These are phyloP conservation scores for Sequoiadendron giganteum DNA, from an alignment of 75 land plant genomes.

Conservation along the genomic window DNA sequence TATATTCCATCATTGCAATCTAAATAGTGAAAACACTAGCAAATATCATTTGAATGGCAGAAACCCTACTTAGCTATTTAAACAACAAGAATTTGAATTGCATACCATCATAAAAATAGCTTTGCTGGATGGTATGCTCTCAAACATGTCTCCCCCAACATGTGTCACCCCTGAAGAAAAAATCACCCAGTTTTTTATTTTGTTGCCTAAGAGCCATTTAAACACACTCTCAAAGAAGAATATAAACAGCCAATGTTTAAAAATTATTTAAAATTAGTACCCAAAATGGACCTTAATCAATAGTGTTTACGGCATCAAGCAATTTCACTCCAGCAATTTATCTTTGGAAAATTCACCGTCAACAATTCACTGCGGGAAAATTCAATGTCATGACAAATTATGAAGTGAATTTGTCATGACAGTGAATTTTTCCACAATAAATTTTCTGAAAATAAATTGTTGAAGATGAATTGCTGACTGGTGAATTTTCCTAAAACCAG, in stretches of 20 bases:
- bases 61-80: background rate
- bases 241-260: background rate
- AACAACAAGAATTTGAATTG: no score
- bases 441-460: no score
- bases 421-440: no score
- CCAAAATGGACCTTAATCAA: background rate
- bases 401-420: no score
- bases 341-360: no score
- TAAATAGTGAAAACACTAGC: no score
- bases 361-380: no score
- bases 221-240: background rate
- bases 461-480: no score
- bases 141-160: constrained; percentile 44
- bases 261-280: background rate
- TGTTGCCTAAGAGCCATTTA: background rate
- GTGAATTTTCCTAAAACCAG: no score
- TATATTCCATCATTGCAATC: no score
- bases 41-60: background rate
- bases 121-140: constrained; percentile 25
- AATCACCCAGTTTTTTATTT: background rate
- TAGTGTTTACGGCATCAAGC: background rate
- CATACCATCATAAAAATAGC: constrained; percentile 48
- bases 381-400: no score
- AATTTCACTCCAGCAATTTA: no score
- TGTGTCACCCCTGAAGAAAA: constrained; percentile 25